Evolutionary conservation across 2,329 filamentous ascomycete species (phyloP), one percentile per base, ranked within the genome.

Genomic region (Scedosporium aurantiacum): DNA sequence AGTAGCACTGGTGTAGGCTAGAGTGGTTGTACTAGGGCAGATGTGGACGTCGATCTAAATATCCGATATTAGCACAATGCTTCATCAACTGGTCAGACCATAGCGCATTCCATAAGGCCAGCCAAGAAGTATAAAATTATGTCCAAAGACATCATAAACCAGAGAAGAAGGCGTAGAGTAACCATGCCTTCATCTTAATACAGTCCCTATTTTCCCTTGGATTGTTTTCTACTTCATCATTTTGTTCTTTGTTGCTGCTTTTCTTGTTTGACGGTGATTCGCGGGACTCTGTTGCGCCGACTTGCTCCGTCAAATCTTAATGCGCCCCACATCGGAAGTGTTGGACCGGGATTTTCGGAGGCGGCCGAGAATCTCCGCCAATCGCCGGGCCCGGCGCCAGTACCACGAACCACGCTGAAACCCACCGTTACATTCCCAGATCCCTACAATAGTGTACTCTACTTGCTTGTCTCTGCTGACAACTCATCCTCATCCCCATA

Each of bases 351-450:
- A 55, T 41, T 55, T 32, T 55, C 58, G 58, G 58, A 60, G 58
- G 18, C 14, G 45, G 47, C 58, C 58, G 58, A 60, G 47, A 37
- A 55, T 41, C 27, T 60, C 58, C 58, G 45, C 58, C 58, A 60
- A 60, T 60, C 45, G 58, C 14, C 58, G 58, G 43, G 5, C 43
- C 28, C 28, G 28, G 28, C 6, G 28, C 28, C 57, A 43, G 41
- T 43, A 28, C 40, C 27, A 40, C n/a, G 55, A 37, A 54, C 50
- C 50, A 23, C 50, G 21, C 12, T 54, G 50, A 27, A 54, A 54
- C 32, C 55, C 16, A 60, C 18, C 37, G 57, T 58, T 40, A n/a
- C 57, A 58, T 45, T 45, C 4, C 8, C 52, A 55, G 52, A 55
- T 37, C 4, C 32, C 32, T 8, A 37, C 32, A n/a, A n/a, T n/a